Conservation (phyloP, 2,329 filamentous ascomycete genomes). For the Aspergillus pseudoterreus region DNA sequence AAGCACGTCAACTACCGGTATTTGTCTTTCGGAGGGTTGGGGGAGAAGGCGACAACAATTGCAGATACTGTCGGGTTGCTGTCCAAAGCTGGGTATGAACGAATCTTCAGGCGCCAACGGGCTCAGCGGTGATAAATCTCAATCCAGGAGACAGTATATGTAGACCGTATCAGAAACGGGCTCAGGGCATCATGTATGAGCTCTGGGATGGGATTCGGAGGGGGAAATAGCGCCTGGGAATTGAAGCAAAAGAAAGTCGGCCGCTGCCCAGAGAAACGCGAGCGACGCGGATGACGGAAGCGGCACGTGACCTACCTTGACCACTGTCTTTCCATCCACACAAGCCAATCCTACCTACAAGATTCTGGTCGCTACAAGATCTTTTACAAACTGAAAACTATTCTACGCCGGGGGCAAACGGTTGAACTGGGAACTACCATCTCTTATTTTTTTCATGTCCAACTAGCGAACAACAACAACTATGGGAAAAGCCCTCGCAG, state of each 20-base stretch:
- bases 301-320: conserved; percentile 12
- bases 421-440: conserved; percentile 20
- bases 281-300: conserved; percentile 15
- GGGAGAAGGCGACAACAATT: background rate
- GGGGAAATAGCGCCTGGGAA: conserved; percentile 8
- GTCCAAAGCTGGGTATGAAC: background rate
- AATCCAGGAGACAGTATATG: background rate
- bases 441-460: conserved; percentile 27
- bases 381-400: background rate
- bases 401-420: background rate
- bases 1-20: background rate
- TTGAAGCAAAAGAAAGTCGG: conserved; percentile 4
- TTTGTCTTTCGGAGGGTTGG: background rate
- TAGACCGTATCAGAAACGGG: background rate
- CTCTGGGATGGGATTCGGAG: background rate
- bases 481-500: conserved; percentile 23
- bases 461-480: conserved; percentile 24
- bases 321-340: too few relatives aligned
- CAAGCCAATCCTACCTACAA: too few relatives aligned
- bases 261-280: conserved; percentile 14
- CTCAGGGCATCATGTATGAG: background rate
- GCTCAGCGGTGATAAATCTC: background rate
- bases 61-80: background rate
- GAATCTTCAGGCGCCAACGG: background rate
- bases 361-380: background rate